Evolutionary conservation across 371 early-diverging fungal genomes (phyloP), one percentile per base, ranked within the genome.

Genomic region (Sporodiniella umbellata): DNA sequence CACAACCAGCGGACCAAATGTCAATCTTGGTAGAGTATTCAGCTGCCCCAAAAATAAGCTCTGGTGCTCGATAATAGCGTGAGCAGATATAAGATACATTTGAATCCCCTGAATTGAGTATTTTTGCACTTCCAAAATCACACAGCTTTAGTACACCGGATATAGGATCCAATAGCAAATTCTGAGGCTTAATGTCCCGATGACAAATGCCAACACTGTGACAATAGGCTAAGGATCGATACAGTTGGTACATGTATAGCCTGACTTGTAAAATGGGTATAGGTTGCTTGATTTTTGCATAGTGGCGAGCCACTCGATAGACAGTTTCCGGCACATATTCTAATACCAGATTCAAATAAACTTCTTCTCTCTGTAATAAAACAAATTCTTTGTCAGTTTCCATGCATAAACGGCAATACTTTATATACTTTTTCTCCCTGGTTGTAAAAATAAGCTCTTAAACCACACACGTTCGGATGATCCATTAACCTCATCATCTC

Each of bases 151-250:
- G 71, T 31, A 93, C 81, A 24, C 95, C 95, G 7, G 84, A 84
- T 22, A 74, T 60, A 43, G 92, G 90, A 66, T 98, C 89, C 39
- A 99, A 79, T 28, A 99, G 83, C 66, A 99, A 74, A 67, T 99
- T 99, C 66, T 98, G 99, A 46, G 99, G 99, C 75, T 99, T 99
- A 65, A 99, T 95, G 68, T 99, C 99, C 48, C 99, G 83, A 54
- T 83, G 83, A 50, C 83, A 83, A 35, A 89, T 95, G 25, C 99
- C 99, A 51, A 90, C 72, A 17, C 93, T 81, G 72, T 99, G 99
- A 61, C 93, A 90, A 64, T 98, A 96, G 42, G 93, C 93, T 40
- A 99, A 79, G 38, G 97, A 92, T 55, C 95, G 81, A 79, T 94
- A 90, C 54, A 98, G 66, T 62, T 98, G 98, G 70, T 95, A 95